Conservation (phyloP, 2,329 filamentous ascomycete genomes). For the Cadophora luteo-olivacea region DNA sequence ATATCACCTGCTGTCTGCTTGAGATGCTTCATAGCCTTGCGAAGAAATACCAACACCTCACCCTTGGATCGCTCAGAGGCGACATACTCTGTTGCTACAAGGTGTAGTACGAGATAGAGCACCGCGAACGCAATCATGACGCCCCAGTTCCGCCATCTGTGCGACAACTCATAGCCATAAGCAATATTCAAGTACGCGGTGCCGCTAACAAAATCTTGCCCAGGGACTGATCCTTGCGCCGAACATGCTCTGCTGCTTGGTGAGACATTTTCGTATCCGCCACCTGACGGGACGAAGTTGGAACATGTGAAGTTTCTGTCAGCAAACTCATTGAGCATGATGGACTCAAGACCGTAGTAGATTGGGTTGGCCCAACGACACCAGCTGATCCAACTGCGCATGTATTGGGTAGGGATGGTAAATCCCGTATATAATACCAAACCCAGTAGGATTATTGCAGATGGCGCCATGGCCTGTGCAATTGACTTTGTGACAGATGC, state of each 20-base stretch:
- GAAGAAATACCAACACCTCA: slow-evolving; percentile 76
- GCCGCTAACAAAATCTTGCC: slow-evolving; percentile 59
- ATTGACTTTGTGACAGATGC: slow-evolving; percentile 75
- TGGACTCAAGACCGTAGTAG: slow-evolving; percentile 78
- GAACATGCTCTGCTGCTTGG: slow-evolving; percentile 55
- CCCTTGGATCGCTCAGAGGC: slow-evolving; percentile 75
- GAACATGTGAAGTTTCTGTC: slow-evolving; percentile 35
- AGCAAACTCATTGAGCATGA: slow-evolving; percentile 84
- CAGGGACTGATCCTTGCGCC: slow-evolving; percentile 62
- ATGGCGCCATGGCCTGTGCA: slow-evolving; percentile 67
- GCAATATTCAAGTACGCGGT: slow-evolving; percentile 60
- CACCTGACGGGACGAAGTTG: slow-evolving; percentile 35
- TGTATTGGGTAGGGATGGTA: slow-evolving; percentile 54
- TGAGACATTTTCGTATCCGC: slow-evolving; percentile 28
- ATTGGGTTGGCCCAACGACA: slow-evolving; percentile 69
- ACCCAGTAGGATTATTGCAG: slow-evolving; percentile 54
- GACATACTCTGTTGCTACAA: slow-evolving; percentile 61
- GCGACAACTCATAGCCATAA: slow-evolving; percentile 61
- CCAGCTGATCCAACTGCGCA: slow-evolving; percentile 84
- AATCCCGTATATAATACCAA: slow-evolving; percentile 48
- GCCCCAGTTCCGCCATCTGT: slow-evolving; percentile 68
- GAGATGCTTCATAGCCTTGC: slow-evolving; percentile 48
- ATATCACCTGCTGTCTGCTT: slow-evolving; percentile 5
- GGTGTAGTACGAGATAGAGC: slow-evolving; percentile 59
- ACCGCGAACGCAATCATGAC: slow-evolving; percentile 66